These are phyloP conservation scores for Claviceps humidiphila DNA, from an alignment of 2,329 filamentous ascomycete species.

Conservation along the genomic window DNA sequence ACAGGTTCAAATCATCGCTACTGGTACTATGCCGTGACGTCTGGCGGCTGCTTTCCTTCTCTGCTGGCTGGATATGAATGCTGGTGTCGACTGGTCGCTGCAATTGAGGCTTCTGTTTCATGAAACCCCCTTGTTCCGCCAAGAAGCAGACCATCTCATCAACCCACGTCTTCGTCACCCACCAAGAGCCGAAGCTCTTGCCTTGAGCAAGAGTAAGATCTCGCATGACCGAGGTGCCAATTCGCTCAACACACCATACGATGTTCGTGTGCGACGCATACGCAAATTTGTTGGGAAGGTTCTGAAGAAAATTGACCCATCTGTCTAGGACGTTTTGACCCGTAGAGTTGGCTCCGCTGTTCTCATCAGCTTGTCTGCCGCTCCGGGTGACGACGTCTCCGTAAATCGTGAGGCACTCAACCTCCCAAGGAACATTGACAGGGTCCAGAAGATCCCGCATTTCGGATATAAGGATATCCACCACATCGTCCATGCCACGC, in stretches of 20 bases:
- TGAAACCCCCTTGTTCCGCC: slow-evolving; percentile 80
- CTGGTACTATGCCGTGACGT: slow-evolving; percentile 29
- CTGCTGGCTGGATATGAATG: slow-evolving; percentile 21
- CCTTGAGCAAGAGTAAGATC: slow-evolving; percentile 70
- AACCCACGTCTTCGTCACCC: slow-evolving; percentile 90
- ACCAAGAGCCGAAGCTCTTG: slow-evolving; percentile 80
- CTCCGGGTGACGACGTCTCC: slow-evolving; percentile 40
- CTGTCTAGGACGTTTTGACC: slow-evolving; percentile 61
- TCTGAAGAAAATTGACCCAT: slow-evolving; percentile 61
- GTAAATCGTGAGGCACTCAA: slow-evolving; percentile 48
- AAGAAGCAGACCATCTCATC: slow-evolving; percentile 90
- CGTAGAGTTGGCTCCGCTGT: slow-evolving; percentile 16
- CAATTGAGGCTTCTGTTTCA: slow-evolving; percentile 41
- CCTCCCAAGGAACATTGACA: slow-evolving; percentile 49
- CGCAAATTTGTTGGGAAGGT: slow-evolving; percentile 57
- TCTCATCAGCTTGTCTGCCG: slow-evolving; percentile 22
- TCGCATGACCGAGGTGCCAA: slow-evolving; percentile 65
- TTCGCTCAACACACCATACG: slow-evolving; percentile 60
- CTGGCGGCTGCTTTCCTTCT: slow-evolving; percentile 22
- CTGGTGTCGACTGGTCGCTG: slow-evolving; percentile 15
- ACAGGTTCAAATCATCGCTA: slow-evolving; percentile 32
- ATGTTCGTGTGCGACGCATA: slow-evolving; percentile 60
- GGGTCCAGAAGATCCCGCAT: slow-evolving; percentile 60
- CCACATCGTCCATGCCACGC: slow-evolving; percentile 52
- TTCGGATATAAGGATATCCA: slow-evolving; percentile 49